Conservation (phyloP, 1,139 yeast species). For the Lizanozyma gosingica region DNA sequence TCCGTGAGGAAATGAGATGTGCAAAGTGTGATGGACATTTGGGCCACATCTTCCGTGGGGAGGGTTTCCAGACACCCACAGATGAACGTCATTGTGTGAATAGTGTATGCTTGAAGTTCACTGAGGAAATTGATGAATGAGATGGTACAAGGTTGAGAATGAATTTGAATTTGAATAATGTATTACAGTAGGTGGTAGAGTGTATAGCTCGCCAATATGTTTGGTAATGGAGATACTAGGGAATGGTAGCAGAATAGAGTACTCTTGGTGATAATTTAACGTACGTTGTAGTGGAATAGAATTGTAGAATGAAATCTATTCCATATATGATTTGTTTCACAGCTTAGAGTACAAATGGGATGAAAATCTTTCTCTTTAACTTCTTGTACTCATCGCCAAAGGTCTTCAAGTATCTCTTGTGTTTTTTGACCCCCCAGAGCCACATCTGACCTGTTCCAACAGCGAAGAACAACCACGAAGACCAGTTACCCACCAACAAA, state of each 20-base stretch:
- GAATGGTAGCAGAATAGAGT: no score
- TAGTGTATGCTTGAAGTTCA: conserved; percentile 68
- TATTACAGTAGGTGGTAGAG: no score
- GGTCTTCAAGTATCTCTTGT: conserved; percentile 54
- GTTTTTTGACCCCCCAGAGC: conserved; percentile 71
- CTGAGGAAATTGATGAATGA: neutral
- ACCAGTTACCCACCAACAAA: conserved; percentile 67
- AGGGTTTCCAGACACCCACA: conserved; percentile 83
- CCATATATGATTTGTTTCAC: neutral
- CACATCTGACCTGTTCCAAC: conserved; percentile 76
- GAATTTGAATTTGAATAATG: no score
- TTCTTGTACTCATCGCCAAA: conserved; percentile 73
- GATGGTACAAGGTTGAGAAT: no score
- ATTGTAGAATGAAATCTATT: no score
- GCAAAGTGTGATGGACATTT: conserved; percentile 86
- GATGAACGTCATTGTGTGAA: conserved; percentile 94
- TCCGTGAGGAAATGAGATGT: conserved; percentile 82
- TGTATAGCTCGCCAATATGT: no score
- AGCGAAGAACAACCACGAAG: conserved; percentile 58
- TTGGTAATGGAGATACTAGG: no score
- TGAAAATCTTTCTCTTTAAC: conserved; percentile 51
- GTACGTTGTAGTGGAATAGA: no score
- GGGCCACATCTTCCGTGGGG: conserved; percentile 94
- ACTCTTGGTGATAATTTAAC: no score
- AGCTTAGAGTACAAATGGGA: conserved; percentile 42